Conservation (phyloP, 352 stramenopile species). For the Nothophytophthora sp. region DNA sequence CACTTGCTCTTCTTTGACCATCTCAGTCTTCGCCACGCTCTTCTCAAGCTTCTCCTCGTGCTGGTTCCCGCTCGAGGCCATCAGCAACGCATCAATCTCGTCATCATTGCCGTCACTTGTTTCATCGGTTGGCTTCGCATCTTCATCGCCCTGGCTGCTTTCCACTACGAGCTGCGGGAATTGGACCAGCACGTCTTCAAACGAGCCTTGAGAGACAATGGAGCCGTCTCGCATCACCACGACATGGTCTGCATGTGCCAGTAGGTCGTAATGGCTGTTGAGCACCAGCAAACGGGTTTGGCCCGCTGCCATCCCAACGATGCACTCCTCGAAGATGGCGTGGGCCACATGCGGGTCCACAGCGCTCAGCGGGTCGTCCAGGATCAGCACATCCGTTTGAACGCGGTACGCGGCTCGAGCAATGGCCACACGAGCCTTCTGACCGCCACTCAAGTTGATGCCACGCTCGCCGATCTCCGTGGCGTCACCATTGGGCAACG, state of each 20-base stretch:
- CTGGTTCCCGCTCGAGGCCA: no score
- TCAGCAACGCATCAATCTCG: neutral
- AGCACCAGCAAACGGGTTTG: slow-evolving; percentile 91
- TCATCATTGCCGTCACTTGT: neutral
- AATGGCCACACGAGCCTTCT: slow-evolving; percentile 82
- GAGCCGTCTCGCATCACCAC: slow-evolving; percentile 70
- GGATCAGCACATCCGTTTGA: slow-evolving; percentile 87
- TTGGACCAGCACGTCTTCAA: slow-evolving; percentile 48
- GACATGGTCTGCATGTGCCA: slow-evolving; percentile 51
- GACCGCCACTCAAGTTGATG: slow-evolving; percentile 60
- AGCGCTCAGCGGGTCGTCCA: slow-evolving; percentile 95
- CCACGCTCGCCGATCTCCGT: slow-evolving; percentile 67
- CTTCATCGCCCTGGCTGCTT: neutral
- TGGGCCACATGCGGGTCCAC: slow-evolving; percentile 95
- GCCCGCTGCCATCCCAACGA: slow-evolving; percentile 51
- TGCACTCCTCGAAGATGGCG: slow-evolving; percentile 91
- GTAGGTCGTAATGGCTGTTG: slow-evolving; percentile 92
- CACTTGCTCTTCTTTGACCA: neutral
- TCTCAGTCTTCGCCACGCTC: neutral
- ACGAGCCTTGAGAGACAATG: slow-evolving; percentile 80
- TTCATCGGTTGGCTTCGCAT: neutral
- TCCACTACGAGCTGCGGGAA: slow-evolving; percentile 27
- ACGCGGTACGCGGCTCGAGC: slow-evolving; percentile 91
- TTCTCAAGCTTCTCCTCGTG: no score
- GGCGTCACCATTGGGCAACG: slow-evolving; percentile 49